Base-by-base conservation (phyloP, 2,329 filamentous ascomycete species). In the Reticulascus tulasneorum region DNA sequence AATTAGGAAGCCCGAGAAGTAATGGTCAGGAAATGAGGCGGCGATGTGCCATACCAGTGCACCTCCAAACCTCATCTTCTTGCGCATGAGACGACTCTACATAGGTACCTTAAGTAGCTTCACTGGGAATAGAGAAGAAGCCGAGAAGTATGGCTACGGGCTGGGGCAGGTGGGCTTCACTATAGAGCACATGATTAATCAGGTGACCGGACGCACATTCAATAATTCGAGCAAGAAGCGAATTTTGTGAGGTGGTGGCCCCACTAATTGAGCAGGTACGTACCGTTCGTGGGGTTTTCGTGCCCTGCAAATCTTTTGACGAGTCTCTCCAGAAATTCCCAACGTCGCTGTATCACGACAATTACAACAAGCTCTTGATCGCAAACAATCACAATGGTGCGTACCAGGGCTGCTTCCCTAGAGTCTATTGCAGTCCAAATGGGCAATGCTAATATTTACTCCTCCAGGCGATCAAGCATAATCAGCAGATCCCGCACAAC, bases 401-500 rank as follows among this genome's bases (percentile, higher is more conserved):
- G 66, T 42, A n/a, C n/a, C n/a, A n/a, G n/a, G n/a, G n/a, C n/a
- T n/a, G n/a, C n/a, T n/a, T n/a, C n/a, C n/a, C n/a, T n/a, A n/a
- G n/a, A n/a, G n/a, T n/a, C n/a, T n/a, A n/a, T n/a, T n/a, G n/a
- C 23, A 20, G 21, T 20, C 20, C 23, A 35, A 30, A 18, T 16
- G 15, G 22, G 30, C 46, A 33, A 25, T 35, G 37, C 45, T 37
- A 30, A 30, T 24, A 36, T 34, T 38, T 39, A 37, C 27, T 38
- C 33, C 35, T 37, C 38, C 29, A 48, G 42, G 86, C 91, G 80
- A 95, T 97, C 88, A 94, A 94, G 84, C 89, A 96, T 86, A 97
- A 97, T 79, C 89, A 96, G 79, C 86, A 91, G 79, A 84, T 96
- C 72, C 84, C 86, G 69, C 86, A 91, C 82, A 94, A 94, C 82